Conservation (phyloP, 2,329 filamentous ascomycete species). For the Helotiales sp. region DNA sequence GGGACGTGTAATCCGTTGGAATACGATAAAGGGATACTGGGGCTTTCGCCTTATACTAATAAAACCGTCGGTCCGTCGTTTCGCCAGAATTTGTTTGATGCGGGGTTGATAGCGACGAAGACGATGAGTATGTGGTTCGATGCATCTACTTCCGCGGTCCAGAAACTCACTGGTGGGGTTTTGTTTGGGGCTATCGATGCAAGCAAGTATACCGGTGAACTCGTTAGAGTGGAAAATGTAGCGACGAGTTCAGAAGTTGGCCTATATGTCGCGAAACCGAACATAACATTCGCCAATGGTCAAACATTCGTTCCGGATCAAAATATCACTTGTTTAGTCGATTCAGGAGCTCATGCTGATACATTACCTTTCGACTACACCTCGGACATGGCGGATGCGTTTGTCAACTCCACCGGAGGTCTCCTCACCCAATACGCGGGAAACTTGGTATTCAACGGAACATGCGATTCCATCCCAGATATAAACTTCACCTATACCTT, state of each 20-base stretch:
- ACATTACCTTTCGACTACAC: constrained; percentile 22
- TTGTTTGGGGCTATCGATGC: constrained; percentile 38
- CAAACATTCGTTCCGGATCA: constrained; percentile 17
- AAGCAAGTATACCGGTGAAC: constrained; percentile 35
- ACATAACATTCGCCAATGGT: constrained; percentile 27
- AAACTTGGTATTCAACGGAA: constrained; percentile 30
- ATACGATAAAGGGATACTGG: constrained; percentile 36
- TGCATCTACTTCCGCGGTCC: constrained; percentile 23
- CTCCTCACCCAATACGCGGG: constrained; percentile 7
- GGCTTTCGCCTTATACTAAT: constrained; percentile 30
- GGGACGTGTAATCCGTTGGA: constrained; percentile 19
- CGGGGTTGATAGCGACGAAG: constrained; percentile 30
- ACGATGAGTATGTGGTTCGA: constrained; percentile 40
- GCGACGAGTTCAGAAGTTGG: constrained; percentile 9
- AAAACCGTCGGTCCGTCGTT: constrained; percentile 32
- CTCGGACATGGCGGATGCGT: constrained; percentile 9
- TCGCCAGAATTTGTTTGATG: constrained; percentile 35
- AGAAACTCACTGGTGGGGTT: constrained; percentile 33
- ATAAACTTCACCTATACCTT: constrained; percentile 32
- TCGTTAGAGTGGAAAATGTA: constrained; percentile 33
- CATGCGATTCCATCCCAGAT: constrained; percentile 34
- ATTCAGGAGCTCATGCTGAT: constrained; percentile 35
- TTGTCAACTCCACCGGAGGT: constrained; percentile 21
- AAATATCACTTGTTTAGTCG: constrained; percentile 32
- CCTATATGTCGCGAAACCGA: constrained; percentile 27